Evolutionary conservation across 2,329 filamentous ascomycete species (phyloP), one percentile per base, ranked within the genome.

Genomic region (Pyricularia pennisetigena): DNA sequence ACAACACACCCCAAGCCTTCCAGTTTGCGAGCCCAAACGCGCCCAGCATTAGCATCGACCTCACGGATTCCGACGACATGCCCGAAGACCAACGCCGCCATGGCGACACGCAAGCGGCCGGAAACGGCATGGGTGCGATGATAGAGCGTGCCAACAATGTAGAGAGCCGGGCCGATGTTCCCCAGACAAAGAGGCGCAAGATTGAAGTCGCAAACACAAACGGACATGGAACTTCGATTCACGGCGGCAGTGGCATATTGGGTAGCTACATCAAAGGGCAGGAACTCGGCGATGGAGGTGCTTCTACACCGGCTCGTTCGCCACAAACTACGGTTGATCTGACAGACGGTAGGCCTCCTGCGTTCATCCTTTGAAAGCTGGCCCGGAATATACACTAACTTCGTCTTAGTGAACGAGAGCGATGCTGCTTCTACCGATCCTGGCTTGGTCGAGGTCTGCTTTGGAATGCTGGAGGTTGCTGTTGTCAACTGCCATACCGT

Each of bases 101-200:
- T 14, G 54, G 29, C 24, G 62, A 30, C 24, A 49, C n/a, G 61
- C 69, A 10, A 68, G 57, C 35, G 69, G 24, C 57, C 24, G 59
- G 68, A 12, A 69, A 65, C 35, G 70, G 86, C 29, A 83, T 87
- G 72, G 82, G 84, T 10, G 79, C 79, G 68, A 86, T 93, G 79
- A 86, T 97, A 64, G 92, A 96, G 76, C 85, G 87, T 35, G 82
- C 93, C 75, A 92, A 94, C 75, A 88, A 90, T 71, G 86, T 96
- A 16, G 85, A 91, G 71, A 84, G 89, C 67, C 90, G 93, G 29
- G 73, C 81, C 74, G 70, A 82, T 76, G 74, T 81, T 32, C 82
- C 84, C 2, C 86, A 90, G 24, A 80, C 83, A 30, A 94, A 94
- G 78, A 88, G 88, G 67, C 79, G 87, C 67, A 93, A 88, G 74